A percentile compares a stretch with the other conserved stretches of the same genome.
These are phyloP conservation scores for Tolypocladium album DNA, from an alignment of 2,329 filamentous ascomycete species.

Conservation along the genomic window DNA sequence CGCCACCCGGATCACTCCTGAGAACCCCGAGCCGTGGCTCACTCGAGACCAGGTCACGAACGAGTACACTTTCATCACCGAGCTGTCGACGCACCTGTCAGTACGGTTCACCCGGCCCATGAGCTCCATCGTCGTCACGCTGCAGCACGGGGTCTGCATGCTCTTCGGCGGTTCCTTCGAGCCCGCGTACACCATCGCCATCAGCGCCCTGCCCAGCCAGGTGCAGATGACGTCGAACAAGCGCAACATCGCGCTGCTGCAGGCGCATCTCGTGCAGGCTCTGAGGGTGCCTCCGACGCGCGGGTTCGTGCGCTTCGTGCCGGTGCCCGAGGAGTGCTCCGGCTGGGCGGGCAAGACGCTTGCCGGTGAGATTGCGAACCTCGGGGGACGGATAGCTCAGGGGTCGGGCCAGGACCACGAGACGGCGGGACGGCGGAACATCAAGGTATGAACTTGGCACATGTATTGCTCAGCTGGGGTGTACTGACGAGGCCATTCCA, in stretches of 20 bases:
- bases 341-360: slow-evolving; percentile 63
- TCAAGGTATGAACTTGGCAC: slow-evolving; percentile 2
- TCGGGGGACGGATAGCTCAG: not conserved
- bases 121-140: slow-evolving; percentile 60
- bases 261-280: slow-evolving; percentile 61
- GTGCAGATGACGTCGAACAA: slow-evolving; percentile 68
- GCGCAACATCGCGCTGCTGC: slow-evolving; percentile 67
- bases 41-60: slow-evolving; percentile 50
- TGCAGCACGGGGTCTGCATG: slow-evolving; percentile 68
- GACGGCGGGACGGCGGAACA: not conserved
- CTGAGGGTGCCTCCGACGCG: slow-evolving; percentile 55
- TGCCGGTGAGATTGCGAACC: slow-evolving; percentile 44
- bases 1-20: not conserved
- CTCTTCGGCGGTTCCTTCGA: slow-evolving; percentile 66
- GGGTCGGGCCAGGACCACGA: not conserved
- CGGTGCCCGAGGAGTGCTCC: slow-evolving; percentile 60
- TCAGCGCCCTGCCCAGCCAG: slow-evolving; percentile 58
- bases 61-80: slow-evolving; percentile 63
- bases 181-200: slow-evolving; percentile 67
- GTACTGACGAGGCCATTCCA: not conserved
- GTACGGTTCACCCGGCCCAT: slow-evolving; percentile 65
- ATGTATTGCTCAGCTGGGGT: too few species aligned
- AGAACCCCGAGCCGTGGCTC: not conserved
- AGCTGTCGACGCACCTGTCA: slow-evolving; percentile 63
- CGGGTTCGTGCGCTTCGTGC: slow-evolving; percentile 62